These are phyloP conservation scores for Backusella australiensis DNA, from an alignment of 192 early-diverging fungal genomes.

Conservation along the genomic window DNA sequence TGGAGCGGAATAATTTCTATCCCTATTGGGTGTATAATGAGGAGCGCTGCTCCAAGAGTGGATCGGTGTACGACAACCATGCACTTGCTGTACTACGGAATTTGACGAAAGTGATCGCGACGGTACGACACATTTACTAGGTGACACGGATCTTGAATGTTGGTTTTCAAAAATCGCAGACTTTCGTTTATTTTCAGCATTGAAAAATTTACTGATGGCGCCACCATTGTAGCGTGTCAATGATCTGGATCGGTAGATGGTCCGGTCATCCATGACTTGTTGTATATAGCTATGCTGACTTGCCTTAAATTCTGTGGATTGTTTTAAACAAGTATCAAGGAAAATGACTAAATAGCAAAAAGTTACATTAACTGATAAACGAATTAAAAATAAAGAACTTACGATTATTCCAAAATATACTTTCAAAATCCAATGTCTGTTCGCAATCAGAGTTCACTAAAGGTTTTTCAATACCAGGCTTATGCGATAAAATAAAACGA, in stretches of 20 bases:
- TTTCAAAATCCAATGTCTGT: slow-evolving; percentile 33
- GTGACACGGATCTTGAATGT: background rate
- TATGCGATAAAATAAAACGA: slow-evolving; percentile 22
- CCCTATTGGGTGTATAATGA: background rate
- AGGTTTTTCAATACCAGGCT: background rate
- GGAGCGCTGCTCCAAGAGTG: background rate
- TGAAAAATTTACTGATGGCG: slow-evolving; percentile 22
- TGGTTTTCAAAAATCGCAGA: background rate
- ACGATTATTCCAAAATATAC: slow-evolving; percentile 40
- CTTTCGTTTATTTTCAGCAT: background rate
- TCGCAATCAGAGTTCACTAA: background rate
- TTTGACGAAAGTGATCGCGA: background rate
- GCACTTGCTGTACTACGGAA: background rate
- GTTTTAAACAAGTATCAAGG: slow-evolving; percentile 11
- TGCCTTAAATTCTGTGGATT: background rate
- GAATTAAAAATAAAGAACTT: background rate
- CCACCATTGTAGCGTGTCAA: slow-evolving; percentile 5
- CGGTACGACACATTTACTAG: background rate
- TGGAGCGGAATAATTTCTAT: background rate
- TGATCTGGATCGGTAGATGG: slow-evolving; percentile 10
- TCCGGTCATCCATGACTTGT: background rate
- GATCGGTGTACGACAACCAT: background rate
- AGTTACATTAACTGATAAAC: too few relatives aligned
- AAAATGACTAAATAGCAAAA: slow-evolving; percentile 6
- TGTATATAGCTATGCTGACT: background rate